phyloP scores from a whole-genome alignment of 768 basidiomycete species.

The Tulasnella sp. region DNA sequence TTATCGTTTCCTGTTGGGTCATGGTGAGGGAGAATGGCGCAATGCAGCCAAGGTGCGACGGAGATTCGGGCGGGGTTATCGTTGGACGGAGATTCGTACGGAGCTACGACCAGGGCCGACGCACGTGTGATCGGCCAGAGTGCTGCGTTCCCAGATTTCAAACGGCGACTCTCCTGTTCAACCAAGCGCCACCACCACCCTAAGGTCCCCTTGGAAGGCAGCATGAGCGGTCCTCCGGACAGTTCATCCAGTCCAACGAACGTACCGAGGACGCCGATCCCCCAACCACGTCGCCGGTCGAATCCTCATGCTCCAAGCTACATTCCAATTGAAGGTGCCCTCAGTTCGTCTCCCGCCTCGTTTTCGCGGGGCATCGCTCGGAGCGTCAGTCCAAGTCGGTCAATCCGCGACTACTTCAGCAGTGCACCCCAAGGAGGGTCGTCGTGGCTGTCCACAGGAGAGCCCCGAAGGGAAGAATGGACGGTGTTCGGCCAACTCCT shows the following conservation, averaged over 20 bases:
- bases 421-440: background rate
- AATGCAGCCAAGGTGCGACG: constrained; percentile 4
- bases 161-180: background rate
- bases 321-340: background rate
- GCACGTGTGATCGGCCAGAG: background rate
- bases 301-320: background rate
- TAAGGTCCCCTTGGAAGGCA: background rate
- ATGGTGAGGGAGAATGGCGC: constrained; percentile 26
- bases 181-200: background rate
- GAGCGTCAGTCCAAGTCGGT: background rate
- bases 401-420: constrained; percentile 2
- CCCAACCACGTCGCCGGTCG: background rate
- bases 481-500: constrained; percentile 32
- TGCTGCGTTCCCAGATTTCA: constrained; percentile 5
- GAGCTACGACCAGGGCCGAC: background rate
- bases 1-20: background rate
- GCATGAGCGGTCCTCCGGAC: background rate
- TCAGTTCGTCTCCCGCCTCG: background rate
- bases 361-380: background rate
- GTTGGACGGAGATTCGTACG: background rate
- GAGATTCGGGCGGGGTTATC: constrained; percentile 4
- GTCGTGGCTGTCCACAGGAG: background rate
- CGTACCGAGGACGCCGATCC: background rate
- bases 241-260: background rate
- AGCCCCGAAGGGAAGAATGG: constrained; percentile 21